Evolutionary conservation across 495 filamentous ascomycete species (phyloP), one percentile per base, ranked within the genome.

Genomic region (Penicillium flavigenum): DNA sequence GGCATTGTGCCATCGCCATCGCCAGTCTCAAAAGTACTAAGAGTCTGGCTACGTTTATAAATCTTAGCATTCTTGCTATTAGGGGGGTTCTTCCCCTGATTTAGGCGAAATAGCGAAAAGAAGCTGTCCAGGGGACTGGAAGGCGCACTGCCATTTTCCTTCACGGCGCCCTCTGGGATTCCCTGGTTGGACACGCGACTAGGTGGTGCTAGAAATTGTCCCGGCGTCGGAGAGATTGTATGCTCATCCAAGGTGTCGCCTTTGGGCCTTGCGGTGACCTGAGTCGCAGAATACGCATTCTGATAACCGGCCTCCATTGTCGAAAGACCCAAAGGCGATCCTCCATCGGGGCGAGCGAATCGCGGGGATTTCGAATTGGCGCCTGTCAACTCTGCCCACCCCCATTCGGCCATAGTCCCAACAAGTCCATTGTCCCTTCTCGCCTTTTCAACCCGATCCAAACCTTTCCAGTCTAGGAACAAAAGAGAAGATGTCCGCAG

Each of bases 401-500:
- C 93, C 84, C 92, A 97, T 56, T 86, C 89, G 29, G 92, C 90
- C 64, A 97, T 86, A 1, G 92, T 95, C 27, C 92, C 92, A 41
- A 98, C 88, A 5, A 97, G 74, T 7, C 91, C 91, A 60, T 91
- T 96, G 64, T 93, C 94, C 70, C 95, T 79, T 42, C 95, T 81
- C 9, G 94, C 93, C 70, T 98, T 98, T 62, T 98, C 91, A 5
- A 98, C 94, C 24, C 90, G 85, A 22, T 88, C 92, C 8, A 98
- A 78, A 0, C 94, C 94, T 71, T 89, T 88, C 94, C 94, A 98
- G 68, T 98, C 94, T 7, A 98, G 80, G 63, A 98, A 98, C n/a
- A 98, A 78, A 16, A 98, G 77, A 70, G 92, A 98, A 49, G 95
- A 97, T 12, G 94, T 98, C 11, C 95, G 83, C 38, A 98, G 70